phyloP scores from a whole-genome alignment of 495 filamentous ascomycete species.

The Aspergillus homomorphus region DNA sequence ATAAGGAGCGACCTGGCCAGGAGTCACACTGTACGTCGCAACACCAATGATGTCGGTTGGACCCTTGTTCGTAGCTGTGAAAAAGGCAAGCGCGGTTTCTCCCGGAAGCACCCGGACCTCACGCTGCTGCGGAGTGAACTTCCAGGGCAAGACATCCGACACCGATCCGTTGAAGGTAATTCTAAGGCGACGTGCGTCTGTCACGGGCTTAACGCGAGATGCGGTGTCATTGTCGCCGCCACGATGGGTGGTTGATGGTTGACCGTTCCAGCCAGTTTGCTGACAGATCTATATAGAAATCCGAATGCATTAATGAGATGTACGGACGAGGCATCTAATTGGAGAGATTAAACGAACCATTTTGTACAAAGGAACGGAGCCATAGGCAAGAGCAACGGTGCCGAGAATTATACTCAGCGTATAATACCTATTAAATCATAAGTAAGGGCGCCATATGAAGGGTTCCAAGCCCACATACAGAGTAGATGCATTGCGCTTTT shows the following conservation, averaged over 20 bases:
- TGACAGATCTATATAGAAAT: slow-evolving; percentile 92
- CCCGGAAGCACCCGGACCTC: slow-evolving; percentile 94
- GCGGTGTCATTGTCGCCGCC: slow-evolving; percentile 61
- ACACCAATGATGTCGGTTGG: slow-evolving; percentile 93
- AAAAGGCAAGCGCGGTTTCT: slow-evolving; percentile 96
- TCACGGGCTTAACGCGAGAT: slow-evolving; percentile 74
- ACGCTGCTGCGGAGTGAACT: slow-evolving; percentile 93
- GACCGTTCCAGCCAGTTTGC: slow-evolving; percentile 92
- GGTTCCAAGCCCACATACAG: slow-evolving; percentile 26
- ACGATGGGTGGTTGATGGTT: slow-evolving; percentile 82
- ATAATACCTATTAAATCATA: slow-evolving; percentile 62
- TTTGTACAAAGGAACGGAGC: slow-evolving; percentile 95
- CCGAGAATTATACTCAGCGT: slow-evolving; percentile 81
- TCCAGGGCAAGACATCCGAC: slow-evolving; percentile 94
- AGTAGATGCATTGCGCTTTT: slow-evolving; percentile 44
- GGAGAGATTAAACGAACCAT: slow-evolving; percentile 58
- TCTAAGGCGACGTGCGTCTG: slow-evolving; percentile 75
- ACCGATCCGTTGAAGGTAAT: slow-evolving; percentile 96
- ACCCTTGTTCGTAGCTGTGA: slow-evolving; percentile 90
- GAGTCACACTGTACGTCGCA: slow-evolving; percentile 95
- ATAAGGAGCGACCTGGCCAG: slow-evolving; percentile 92
- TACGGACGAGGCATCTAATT: not conserved
- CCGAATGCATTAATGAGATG: too few species aligned
- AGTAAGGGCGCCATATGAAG: not conserved
- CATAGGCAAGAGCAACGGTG: slow-evolving; percentile 89